Evolutionary conservation across 2,329 filamentous ascomycete genomes (phyloP), one percentile per base, ranked within the genome.

Genomic region (Botrytis pseudocinerea): DNA sequence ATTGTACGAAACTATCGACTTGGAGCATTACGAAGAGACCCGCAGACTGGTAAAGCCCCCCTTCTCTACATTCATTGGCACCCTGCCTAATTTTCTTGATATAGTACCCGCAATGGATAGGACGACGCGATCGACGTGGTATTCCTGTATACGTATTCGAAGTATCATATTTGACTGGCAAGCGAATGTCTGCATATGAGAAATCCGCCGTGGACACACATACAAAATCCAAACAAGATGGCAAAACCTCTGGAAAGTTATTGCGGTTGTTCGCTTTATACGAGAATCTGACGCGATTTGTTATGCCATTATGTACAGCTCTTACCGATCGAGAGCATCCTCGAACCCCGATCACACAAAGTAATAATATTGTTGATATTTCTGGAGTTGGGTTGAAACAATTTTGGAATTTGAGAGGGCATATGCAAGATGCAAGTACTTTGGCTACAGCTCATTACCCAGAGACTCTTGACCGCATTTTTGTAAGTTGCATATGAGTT

Each of bases 311-410:
- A 62, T 95, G 93, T 84, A 93, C 93, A 57, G 88, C 92, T 78
- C 87, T 97, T 75, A 84, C 85, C 63, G 88, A 93, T 78, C 89
- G 95, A 78, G 89, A 91, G 12, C 85, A 93, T 81, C 87, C 91
- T 6, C 89, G 91, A 76, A 94, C 93, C n/a, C 95, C 95, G 10
- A 94, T 98, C 78, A 95, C 94, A 57, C 91, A 96, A 78, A 95
- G 92, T 80, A 97, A 93, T 78, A 98, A 98, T 83, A 97, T 98
- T 78, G 94, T 98, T 73, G 95, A 98, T 82, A 94, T 98, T 76
- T 92, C 90, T 25, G 91, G 91, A 22, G 95, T 98, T 40, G 93
- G 93, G 9, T 82, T 98, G 82, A 94, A 93, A 85, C 94, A 97
- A 84, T 98, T 98, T 82, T 98, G 95, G 95, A 97, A 97, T 83